phyloP scores from a whole-genome alignment of 1,284 basidiomycete species.

The Trametes pubescens region DNA sequence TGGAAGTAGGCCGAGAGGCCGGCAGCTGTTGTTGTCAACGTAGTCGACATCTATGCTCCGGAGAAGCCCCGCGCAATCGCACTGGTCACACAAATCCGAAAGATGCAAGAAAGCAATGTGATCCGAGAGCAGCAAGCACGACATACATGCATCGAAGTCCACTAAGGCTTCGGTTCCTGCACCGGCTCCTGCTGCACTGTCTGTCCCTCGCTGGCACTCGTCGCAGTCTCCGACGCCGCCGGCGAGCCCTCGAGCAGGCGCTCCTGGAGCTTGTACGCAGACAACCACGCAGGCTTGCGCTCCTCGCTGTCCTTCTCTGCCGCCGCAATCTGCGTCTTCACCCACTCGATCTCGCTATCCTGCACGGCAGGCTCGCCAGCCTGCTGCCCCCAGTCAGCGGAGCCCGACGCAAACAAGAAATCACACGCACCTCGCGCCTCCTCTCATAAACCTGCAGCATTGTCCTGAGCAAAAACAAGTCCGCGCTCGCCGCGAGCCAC shows the following conservation, averaged over 20 bases:
- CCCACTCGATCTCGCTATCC: conserved; percentile 8
- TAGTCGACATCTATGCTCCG: too few relatives aligned
- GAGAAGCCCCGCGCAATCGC: too few relatives aligned
- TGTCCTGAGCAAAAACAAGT: conserved; percentile 20
- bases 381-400: not conserved
- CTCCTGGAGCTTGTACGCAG: conserved; percentile 33
- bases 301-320: conserved; percentile 23
- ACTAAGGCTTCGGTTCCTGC: not conserved
- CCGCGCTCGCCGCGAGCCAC: conserved; percentile 36
- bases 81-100: too few relatives aligned
- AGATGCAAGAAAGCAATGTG: not conserved
- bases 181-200: not conserved
- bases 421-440: conserved; percentile 19
- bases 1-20: too few relatives aligned
- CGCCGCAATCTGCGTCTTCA: conserved; percentile 20
- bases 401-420: too few relatives aligned
- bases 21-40: too few relatives aligned
- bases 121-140: not conserved
- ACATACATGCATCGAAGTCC: not conserved
- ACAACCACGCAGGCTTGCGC: conserved; percentile 36
- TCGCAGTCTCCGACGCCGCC: not conserved
- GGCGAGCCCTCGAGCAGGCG: conserved; percentile 10
- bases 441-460: conserved; percentile 27
- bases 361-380: not conserved
- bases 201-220: not conserved